Conservation (phyloP, 345 rosid species). For the Odontarrhena argentea region DNA sequence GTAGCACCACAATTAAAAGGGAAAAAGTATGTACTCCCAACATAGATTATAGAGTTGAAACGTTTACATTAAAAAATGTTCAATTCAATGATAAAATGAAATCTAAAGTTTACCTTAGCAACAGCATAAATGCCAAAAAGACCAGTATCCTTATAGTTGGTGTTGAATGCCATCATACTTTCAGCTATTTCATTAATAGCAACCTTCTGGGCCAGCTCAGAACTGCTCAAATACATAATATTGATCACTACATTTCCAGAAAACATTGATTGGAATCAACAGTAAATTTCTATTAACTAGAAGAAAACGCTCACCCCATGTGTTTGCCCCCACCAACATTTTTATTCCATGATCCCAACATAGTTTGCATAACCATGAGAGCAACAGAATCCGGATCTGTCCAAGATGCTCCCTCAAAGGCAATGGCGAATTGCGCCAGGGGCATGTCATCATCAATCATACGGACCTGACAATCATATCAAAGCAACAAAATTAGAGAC, state of each 20-base stretch:
- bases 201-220: slow-evolving; percentile 85
- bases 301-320: slow-evolving; percentile 74
- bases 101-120: slow-evolving; percentile 47
- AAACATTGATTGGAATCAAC: background rate
- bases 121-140: slow-evolving; percentile 96
- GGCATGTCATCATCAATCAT: slow-evolving; percentile 91
- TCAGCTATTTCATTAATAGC: slow-evolving; percentile 89
- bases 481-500: slow-evolving; percentile 3
- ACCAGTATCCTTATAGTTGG: slow-evolving; percentile 98
- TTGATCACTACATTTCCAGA: background rate
- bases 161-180: slow-evolving; percentile 96
- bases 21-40: background rate
- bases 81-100: background rate
- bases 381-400: slow-evolving; percentile 96
- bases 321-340: slow-evolving; percentile 91
- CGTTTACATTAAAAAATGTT: background rate
- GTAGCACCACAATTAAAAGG: background rate
- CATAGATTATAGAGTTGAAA: background rate
- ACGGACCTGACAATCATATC: slow-evolving; percentile 64
- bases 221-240: slow-evolving; percentile 51
- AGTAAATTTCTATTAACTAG: background rate
- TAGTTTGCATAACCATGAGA: slow-evolving; percentile 97
- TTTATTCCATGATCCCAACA: slow-evolving; percentile 97
- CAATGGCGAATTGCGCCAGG: slow-evolving; percentile 96
- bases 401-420: slow-evolving; percentile 98